Conservation (phyloP, 768 basidiomycete genomes). For the Gyrodon lividus region DNA sequence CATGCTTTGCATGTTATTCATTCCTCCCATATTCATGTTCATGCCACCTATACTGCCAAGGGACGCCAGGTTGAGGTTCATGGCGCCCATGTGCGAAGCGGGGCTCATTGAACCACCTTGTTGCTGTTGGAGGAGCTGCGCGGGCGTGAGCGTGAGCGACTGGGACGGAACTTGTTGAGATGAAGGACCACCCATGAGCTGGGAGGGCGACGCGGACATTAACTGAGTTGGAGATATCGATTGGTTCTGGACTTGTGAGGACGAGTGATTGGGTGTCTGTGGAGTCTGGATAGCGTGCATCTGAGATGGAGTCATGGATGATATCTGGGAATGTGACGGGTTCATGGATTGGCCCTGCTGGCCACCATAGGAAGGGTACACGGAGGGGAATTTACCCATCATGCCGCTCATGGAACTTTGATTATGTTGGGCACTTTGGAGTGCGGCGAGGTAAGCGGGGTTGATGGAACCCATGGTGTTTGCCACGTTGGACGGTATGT, state of each 20-base stretch:
- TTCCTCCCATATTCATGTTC: conserved; percentile 21
- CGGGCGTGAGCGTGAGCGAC: conserved; percentile 34
- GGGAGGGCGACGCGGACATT: conserved; percentile 18
- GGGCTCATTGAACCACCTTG: conserved; percentile 17
- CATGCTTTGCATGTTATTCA: conserved; percentile 14
- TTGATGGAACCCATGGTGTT: conserved; percentile 23
- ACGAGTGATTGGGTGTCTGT: conserved; percentile 4
- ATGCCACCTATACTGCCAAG: conserved; percentile 19
- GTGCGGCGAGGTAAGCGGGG: conserved; percentile 34
- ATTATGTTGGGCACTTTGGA: conserved; percentile 21
- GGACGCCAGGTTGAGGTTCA: conserved; percentile 27
- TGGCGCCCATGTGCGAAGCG: conserved; percentile 7
- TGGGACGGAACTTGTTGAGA: conserved; percentile 12
- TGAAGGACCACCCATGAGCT: conserved; percentile 22
- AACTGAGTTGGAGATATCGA: conserved; percentile 25
- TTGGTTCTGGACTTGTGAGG: conserved; percentile 12
- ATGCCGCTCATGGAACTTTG: conserved; percentile 8
- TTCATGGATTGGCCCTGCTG: conserved; percentile 13
- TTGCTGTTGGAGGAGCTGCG: conserved; percentile 38
- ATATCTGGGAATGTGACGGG: conserved; percentile 17
- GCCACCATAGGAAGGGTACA: conserved; percentile 13
- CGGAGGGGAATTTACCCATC: conserved; percentile 12
- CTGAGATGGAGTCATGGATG: conserved; percentile 8
- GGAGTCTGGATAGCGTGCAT: conserved; percentile 3
- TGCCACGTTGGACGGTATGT: conserved; percentile 6